Conservation (phyloP, 2,329 filamentous ascomycete genomes). For the Scopulariopsis brevicaulis region DNA sequence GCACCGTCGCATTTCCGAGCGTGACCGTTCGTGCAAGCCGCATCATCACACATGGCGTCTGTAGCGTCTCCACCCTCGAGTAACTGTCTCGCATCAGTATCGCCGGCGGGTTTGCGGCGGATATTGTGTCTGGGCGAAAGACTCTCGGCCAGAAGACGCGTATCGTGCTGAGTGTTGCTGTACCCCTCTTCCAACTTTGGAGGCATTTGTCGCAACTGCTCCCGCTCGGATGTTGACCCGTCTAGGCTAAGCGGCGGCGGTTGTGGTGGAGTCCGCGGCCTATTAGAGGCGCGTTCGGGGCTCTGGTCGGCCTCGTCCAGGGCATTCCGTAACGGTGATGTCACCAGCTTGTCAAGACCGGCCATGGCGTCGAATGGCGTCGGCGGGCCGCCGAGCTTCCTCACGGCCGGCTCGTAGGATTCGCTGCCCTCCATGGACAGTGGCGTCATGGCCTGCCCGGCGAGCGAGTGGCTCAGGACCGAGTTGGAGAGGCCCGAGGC, state of each 20-base stretch:
- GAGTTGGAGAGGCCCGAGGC: slow-evolving; percentile 1
- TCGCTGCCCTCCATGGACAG: slow-evolving; percentile 3
- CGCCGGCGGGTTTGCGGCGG: background rate
- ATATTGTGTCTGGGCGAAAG: background rate
- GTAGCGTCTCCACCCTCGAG: background rate
- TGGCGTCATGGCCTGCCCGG: background rate
- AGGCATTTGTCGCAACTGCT: no score
- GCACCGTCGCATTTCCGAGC: background rate
- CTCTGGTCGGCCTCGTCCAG: background rate
- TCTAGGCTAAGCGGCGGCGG: background rate
- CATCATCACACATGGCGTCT: background rate
- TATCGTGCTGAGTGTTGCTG: background rate
- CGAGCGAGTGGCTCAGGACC: background rate
- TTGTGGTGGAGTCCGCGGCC: background rate
- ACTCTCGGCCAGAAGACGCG: background rate
- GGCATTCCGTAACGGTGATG: background rate
- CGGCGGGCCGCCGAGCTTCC: background rate
- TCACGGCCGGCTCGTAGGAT: background rate
- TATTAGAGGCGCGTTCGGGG: background rate
- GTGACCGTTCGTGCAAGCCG: background rate
- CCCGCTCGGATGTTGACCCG: background rate
- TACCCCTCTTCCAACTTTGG: no score
- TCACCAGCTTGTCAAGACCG: background rate
- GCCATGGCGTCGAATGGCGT: background rate
- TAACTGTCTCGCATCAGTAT: background rate